Conservation (phyloP, 495 filamentous ascomycete genomes). For the Achaetomiella virescens region DNA sequence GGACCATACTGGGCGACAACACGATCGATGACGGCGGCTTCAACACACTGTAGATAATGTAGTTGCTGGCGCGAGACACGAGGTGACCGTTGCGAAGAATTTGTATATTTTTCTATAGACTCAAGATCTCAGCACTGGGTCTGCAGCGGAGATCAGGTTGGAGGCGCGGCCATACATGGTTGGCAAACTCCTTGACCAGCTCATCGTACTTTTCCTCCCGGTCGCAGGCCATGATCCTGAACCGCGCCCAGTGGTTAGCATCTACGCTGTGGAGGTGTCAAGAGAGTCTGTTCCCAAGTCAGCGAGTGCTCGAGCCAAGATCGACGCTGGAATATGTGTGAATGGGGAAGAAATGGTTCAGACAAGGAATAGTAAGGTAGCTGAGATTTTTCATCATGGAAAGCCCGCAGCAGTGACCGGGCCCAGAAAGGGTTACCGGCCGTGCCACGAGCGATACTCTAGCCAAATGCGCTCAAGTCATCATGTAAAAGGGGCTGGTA, state of each 20-base stretch:
- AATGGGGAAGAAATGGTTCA: slow-evolving; percentile 48
- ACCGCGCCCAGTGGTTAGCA: slow-evolving; percentile 9
- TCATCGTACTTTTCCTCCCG: slow-evolving; percentile 73
- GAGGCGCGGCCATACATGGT: slow-evolving; percentile 48
- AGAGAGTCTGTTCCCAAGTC: slow-evolving; percentile 13
- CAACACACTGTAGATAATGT: slow-evolving; percentile 98
- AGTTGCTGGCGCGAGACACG: slow-evolving; percentile 90
- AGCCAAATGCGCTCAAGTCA: slow-evolving; percentile 99
- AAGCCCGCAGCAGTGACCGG: slow-evolving; percentile 31
- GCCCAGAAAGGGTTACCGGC: slow-evolving; percentile 37
- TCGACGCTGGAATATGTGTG: slow-evolving; percentile 9
- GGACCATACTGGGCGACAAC: slow-evolving; percentile 83
- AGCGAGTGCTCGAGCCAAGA: slow-evolving; percentile 11
- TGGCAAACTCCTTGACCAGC: slow-evolving; percentile 69
- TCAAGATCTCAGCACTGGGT: slow-evolving; percentile 51
- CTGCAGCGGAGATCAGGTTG: slow-evolving; percentile 25
- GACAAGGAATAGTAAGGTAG: slow-evolving; percentile 88
- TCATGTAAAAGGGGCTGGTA: slow-evolving; percentile 51
- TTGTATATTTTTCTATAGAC: slow-evolving; percentile 57
- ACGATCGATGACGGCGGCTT: slow-evolving; percentile 79
- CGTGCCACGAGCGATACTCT: slow-evolving; percentile 66
- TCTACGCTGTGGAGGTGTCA: slow-evolving; percentile 1
- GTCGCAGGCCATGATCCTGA: slow-evolving; percentile 93
- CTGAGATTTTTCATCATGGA: slow-evolving; percentile 97
- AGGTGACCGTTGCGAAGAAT: slow-evolving; percentile 89